A percentile compares a stretch with the other conserved stretches of the same genome.
Conservation (phyloP, 2,329 filamentous ascomycete genomes). For the Colletotrichum costaricense region DNA sequence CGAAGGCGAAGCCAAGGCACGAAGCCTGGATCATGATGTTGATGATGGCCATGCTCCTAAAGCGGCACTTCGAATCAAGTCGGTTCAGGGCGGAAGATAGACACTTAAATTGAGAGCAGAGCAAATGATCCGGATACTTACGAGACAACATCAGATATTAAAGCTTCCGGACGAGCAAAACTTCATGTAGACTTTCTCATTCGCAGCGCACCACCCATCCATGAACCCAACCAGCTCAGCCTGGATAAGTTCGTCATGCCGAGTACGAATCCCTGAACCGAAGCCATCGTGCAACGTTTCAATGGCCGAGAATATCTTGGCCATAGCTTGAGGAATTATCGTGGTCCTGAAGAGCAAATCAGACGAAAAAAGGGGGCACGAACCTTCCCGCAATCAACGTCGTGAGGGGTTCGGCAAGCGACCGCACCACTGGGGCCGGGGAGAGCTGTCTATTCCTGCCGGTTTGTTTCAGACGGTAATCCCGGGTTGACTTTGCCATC, state of each 20-base stretch:
- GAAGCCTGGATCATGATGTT: background rate
- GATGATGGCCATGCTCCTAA: background rate
- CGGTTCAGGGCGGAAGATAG: background rate
- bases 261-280: constrained; percentile 2
- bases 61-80: background rate
- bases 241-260: background rate
- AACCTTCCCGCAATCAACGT: background rate
- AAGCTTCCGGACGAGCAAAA: background rate
- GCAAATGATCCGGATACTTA: background rate
- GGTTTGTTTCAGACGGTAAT: background rate
- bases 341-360: background rate
- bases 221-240: background rate
- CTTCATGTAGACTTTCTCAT: background rate
- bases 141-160: background rate
- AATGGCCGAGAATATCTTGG: background rate
- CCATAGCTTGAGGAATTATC: background rate
- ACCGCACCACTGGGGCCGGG: background rate
- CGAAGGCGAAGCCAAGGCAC: background rate
- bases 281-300: background rate
- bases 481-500: background rate
- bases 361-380: background rate
- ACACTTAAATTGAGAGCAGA: background rate
- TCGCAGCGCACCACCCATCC: background rate
- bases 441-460: background rate
- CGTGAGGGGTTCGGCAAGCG: background rate